Evolutionary conservation across 1,284 basidiomycete species (phyloP).

Genomic region (Cutaneotrichosporon cutaneum): DNA sequence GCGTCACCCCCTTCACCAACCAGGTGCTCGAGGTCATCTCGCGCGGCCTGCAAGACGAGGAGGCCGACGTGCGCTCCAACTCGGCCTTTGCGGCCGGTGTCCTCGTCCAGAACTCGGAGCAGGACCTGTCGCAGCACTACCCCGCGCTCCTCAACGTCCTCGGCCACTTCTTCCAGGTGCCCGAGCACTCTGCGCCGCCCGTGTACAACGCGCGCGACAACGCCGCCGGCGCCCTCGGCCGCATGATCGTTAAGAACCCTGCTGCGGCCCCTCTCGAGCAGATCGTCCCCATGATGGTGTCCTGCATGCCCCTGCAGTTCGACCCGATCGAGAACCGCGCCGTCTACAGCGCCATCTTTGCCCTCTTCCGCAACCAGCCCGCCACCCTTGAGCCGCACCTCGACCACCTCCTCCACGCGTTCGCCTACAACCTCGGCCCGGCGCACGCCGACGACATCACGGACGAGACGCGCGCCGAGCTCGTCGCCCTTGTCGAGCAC

Average conservation of each 20-base stretch:
- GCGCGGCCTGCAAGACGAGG: conserved; percentile 76
- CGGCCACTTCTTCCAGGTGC: conserved; percentile 74
- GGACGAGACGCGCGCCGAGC: conserved; percentile 69
- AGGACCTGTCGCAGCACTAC: conserved; percentile 83
- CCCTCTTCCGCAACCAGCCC: conserved; percentile 75
- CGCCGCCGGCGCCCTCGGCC: conserved; percentile 85
- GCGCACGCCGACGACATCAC: conserved; percentile 68
- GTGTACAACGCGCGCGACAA: conserved; percentile 89
- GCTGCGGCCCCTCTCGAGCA: conserved; percentile 79
- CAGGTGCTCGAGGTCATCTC: conserved; percentile 78
- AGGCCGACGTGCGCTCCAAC: conserved; percentile 91
- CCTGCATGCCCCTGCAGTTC: conserved; percentile 79
- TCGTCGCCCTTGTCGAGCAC: conserved; percentile 72
- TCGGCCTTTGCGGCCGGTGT: conserved; percentile 93
- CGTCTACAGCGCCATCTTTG: conserved; percentile 86
- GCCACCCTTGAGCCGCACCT: conserved; percentile 70
- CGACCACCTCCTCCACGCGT: conserved; percentile 78
- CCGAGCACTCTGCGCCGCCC: conserved; percentile 58
- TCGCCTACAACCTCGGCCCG: conserved; percentile 80
- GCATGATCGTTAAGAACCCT: conserved; percentile 81
- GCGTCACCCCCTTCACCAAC: conserved; percentile 78
- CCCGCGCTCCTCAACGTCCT: conserved; percentile 72
- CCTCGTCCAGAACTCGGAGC: conserved; percentile 80
- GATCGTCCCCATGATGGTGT: conserved; percentile 80
- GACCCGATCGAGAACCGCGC: conserved; percentile 88